Base-by-base conservation (phyloP, 2,329 filamentous ascomycete genomes). In the Pseudogymnoascus sp. region DNA sequence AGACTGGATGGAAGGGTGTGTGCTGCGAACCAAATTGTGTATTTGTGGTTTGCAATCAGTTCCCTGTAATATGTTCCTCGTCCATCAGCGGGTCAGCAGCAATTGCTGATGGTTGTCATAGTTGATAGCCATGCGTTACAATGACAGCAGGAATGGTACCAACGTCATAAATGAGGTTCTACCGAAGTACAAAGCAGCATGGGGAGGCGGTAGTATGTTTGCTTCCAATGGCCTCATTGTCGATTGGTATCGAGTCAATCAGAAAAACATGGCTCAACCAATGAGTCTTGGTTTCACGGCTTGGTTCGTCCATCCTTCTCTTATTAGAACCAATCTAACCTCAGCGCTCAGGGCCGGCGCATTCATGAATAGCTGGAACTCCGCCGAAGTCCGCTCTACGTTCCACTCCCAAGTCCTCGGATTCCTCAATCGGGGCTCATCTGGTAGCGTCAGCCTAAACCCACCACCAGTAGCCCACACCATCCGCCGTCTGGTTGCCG, bases 11-110 rank as follows among this genome's bases (percentile, higher is more conserved):
- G 75, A 65, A 77, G 1, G 76, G 77, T 0, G 76, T 76, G 1
- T 79, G 76, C 59, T 79, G 76, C 64, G 77, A 78, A 67, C 77
- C 76, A 1, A 79, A 78, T 66, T 67, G 66, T 2, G 71, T 76
- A 6, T 76, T 76, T 63, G 66, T 76, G 4, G 72, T 76, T 50
- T 78, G 76, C 68, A 78, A 78, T 65, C 77, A 78, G 63, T 79
- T 79, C 68, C 76, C 75, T 2, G 75, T 76, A 68, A 42, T 69
- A 64, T 26, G 21, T 62, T 61, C 11, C 29, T 4, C 40, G 16
- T 5, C 13, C 21, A 3, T n/a, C 6, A 29, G 24, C 14, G 4
- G 13, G 29, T 3, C 1, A 50, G 5, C 1, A 6, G 21, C 21
- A 29, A 61, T 47, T 38, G n/a, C 59, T 64, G 29, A 63, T 65